Base-by-base conservation (phyloP, 495 filamentous ascomycete species). In the Annulohypoxylon stygium region DNA sequence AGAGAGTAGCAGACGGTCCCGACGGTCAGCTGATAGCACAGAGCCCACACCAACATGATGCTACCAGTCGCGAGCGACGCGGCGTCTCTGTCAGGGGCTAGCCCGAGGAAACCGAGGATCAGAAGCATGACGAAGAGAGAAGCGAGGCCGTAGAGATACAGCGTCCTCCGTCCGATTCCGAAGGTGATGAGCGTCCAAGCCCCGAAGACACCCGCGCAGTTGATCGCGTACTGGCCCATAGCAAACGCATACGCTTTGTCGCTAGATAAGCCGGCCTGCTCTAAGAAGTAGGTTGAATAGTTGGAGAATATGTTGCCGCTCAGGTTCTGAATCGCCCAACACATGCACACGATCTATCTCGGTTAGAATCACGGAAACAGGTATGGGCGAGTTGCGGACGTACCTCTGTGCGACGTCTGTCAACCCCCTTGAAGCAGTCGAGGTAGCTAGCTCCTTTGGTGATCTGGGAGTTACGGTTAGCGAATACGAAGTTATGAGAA, bases 281-380 rank as follows among this genome's bases (percentile, higher is more conserved):
- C 82, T 55, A 93, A 81, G 82, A 95, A 96, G 76, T 94, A 86
- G 16, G 91, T 94, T 10, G 90, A 92, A 78, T 93, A 96, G 72
- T 92, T 92, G 61, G 88, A 91, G 78, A 97, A 94, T 1, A 90
- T 89, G 78, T 92, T 93, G 51, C 93, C 93, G 67, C 88, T 89
- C 0, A 95, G 80, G 57, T 92, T 93, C 78, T 97, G 93, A 63
- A 95, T 94, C 3, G 90, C 92, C 92, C 93, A 97, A 61, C 90
- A 88, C 88, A 92, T 90, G 77, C 89, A 91, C 41, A 91, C 88
- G 74, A 93, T 92, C 81, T 80, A 45, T 57, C 20, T 33, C 33
- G 30, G 53, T 78, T 45, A 78, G 71, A 61, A 25, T 25, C 54
- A 11, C 8, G 8, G 20, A 3, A 54, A n/a, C 7, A 33, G 47